These are phyloP conservation scores for Achaetomium macrosporum DNA, from an alignment of 2,329 filamentous ascomycete species.

Conservation along the genomic window DNA sequence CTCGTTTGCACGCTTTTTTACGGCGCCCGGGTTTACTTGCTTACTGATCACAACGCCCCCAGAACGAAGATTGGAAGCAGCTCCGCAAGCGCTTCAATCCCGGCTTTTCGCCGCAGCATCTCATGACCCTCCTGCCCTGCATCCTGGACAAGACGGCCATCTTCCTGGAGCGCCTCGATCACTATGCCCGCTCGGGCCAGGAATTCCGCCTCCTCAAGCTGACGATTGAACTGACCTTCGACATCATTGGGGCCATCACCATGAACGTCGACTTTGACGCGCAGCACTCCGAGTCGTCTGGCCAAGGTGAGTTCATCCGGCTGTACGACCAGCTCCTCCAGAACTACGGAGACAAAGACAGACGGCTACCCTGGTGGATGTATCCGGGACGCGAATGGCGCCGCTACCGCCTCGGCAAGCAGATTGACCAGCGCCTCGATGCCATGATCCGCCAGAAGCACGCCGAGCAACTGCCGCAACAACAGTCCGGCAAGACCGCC, in stretches of 20 bases:
- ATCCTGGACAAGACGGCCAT: conserved; percentile 32
- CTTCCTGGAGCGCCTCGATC: conserved; percentile 30
- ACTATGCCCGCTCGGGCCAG: conserved; percentile 24
- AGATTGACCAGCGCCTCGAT: conserved; percentile 25
- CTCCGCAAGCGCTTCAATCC: conserved; percentile 34
- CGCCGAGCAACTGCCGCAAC: conserved; percentile 11
- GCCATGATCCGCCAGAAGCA: conserved; percentile 25
- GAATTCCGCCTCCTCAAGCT: conserved; percentile 29
- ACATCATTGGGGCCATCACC: conserved; percentile 28
- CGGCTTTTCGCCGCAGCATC: conserved; percentile 35
- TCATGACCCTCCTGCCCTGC: conserved; percentile 33
- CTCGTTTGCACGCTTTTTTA: too few relatives aligned
- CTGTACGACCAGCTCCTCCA: conserved; percentile 27
- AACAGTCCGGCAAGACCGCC: neutral
- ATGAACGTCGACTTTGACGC: conserved; percentile 33
- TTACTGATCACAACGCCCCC: neutral
- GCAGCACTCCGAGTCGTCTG: conserved; percentile 24
- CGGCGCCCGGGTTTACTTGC: neutral
- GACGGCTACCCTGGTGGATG: conserved; percentile 22
- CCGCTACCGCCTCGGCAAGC: conserved; percentile 19
- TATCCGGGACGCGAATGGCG: conserved; percentile 14
- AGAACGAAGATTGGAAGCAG: conserved; percentile 30
- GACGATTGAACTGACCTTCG: conserved; percentile 33
- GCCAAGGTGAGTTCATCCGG: conserved; percentile 28
- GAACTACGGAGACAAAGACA: conserved; percentile 24